Evolutionary conservation across 2,329 filamentous ascomycete genomes (phyloP).

Genomic region (Aspergillus hortae): DNA sequence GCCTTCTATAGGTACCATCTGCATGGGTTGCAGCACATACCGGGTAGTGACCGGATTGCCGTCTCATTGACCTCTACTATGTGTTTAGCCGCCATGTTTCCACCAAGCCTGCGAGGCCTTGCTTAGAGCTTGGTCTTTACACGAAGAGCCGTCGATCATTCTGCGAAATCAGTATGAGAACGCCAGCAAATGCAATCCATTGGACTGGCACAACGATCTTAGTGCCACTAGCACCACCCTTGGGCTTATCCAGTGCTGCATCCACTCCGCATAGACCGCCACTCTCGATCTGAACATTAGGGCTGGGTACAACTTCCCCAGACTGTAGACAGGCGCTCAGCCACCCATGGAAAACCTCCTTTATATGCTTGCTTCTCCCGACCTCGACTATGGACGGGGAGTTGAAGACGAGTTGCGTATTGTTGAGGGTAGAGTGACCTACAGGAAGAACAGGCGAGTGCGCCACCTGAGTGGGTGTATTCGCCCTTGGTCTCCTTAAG

Average conservation of each 20-base stretch:
- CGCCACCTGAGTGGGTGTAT: constrained; percentile 12
- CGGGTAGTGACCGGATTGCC: no score
- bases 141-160: no score
- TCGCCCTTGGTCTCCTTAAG: constrained; percentile 17
- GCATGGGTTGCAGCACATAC: no score
- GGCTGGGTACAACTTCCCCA: constrained; percentile 18
- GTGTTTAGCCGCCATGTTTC: no score
- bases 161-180: no score
- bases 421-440: constrained; percentile 10
- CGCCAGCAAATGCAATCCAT: neutral
- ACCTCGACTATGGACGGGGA: constrained; percentile 8
- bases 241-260: constrained; percentile 17
- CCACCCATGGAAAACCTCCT: constrained; percentile 17
- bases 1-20: no score
- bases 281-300: constrained; percentile 13
- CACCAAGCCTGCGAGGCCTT: no score
- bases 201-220: constrained; percentile 18
- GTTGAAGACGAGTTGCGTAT: constrained; percentile 10
- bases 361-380: constrained; percentile 8
- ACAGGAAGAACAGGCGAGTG: constrained; percentile 12
- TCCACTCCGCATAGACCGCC: constrained; percentile 17
- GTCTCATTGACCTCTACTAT: no score
- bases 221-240: constrained; percentile 19
- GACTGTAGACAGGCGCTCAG: constrained; percentile 11
- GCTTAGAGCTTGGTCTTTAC: no score